Conservation (phyloP, 2,329 filamentous ascomycete genomes). For the Pestalotiopsis sp. region DNA sequence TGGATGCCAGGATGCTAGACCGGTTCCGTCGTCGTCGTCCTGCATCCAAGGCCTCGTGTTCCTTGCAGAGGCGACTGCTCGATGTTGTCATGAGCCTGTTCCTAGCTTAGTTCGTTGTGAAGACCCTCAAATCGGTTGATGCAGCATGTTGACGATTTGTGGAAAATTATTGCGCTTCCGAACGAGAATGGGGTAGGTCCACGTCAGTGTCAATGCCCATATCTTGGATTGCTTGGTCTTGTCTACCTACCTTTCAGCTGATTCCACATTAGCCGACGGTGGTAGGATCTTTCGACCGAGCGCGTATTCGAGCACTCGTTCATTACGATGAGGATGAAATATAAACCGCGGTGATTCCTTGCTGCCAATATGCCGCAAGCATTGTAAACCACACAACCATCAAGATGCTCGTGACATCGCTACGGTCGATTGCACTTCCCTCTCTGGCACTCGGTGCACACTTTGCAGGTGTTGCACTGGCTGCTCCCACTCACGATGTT, state of each 20-base stretch:
- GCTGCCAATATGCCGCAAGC: not conserved
- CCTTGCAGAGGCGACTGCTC: not conserved
- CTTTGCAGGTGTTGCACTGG: constrained; percentile 16
- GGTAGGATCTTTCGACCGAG: not conserved
- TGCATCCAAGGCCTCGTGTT: constrained; percentile 16
- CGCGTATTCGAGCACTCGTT: not conserved
- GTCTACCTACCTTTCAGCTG: not conserved
- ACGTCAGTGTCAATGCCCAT: not conserved
- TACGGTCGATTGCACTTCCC: constrained; percentile 23
- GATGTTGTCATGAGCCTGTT: not conserved
- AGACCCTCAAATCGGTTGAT: not conserved
- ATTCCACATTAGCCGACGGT: not conserved
- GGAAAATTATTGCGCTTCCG: not conserved
- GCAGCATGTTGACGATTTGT: not conserved
- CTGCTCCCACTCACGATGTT: constrained; percentile 10
- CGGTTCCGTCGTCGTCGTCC: not conserved
- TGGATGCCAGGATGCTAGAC: not conserved
- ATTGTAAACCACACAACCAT: not conserved
- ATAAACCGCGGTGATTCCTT: not conserved
- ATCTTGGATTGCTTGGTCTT: not conserved
- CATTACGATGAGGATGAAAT: not conserved
- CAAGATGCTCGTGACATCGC: constrained; percentile 21
- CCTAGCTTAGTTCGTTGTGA: not conserved
- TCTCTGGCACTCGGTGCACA: constrained; percentile 27
- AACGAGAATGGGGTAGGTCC: not conserved